A percentile compares a stretch with the other conserved stretches of the same genome.
phyloP scores from a whole-genome alignment of 2,329 filamentous ascomycete genomes.

The Cladobotryum protrusum region DNA sequence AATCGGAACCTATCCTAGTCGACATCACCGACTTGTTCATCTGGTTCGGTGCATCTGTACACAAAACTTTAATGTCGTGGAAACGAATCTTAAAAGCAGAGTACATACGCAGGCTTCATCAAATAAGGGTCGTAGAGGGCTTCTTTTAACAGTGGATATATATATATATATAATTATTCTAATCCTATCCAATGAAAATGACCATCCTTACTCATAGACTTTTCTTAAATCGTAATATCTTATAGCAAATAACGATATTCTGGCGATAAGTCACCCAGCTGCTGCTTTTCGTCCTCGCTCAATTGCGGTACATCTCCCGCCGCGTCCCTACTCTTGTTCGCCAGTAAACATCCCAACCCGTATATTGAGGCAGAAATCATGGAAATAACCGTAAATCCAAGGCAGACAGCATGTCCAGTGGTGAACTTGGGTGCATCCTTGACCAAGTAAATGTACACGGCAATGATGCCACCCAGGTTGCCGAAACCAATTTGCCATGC shows the following conservation, averaged over 20 bases:
- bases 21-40: too few species aligned
- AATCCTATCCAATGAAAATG: too few species aligned
- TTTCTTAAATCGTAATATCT: neutral
- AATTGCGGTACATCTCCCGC: slow-evolving; percentile 34
- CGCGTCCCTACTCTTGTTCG: slow-evolving; percentile 56
- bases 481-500: slow-evolving; percentile 76
- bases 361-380: slow-evolving; percentile 57
- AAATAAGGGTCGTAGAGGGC: too few species aligned
- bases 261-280: slow-evolving; percentile 53
- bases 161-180: too few species aligned
- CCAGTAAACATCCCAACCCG: slow-evolving; percentile 47
- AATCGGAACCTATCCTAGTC: too few species aligned
- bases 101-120: too few species aligned
- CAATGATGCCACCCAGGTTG: slow-evolving; percentile 73
- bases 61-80: too few species aligned
- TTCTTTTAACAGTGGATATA: too few species aligned
- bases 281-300: slow-evolving; percentile 56
- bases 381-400: slow-evolving; percentile 66
- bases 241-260: slow-evolving; percentile 55
- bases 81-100: too few species aligned
- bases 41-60: too few species aligned
- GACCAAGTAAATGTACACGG: slow-evolving; percentile 62
- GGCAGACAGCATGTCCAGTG: slow-evolving; percentile 69
- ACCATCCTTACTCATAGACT: too few species aligned
- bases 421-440: slow-evolving; percentile 63